A percentile compares a stretch with the other conserved stretches of the same genome.
Conservation (phyloP, 768 basidiomycete species). For the Calocera cornea region DNA sequence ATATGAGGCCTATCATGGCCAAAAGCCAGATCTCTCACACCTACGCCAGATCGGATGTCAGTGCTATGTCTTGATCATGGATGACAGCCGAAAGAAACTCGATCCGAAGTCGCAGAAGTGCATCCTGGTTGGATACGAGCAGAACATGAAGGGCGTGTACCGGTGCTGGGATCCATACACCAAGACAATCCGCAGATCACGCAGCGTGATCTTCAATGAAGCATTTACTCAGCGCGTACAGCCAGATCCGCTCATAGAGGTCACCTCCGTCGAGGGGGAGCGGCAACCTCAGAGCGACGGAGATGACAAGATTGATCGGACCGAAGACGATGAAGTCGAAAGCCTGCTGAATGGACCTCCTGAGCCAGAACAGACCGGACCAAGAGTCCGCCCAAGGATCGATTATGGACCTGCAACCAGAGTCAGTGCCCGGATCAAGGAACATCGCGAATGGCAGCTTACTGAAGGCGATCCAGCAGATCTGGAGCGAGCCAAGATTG, state of each 20-base stretch:
- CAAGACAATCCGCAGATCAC: too few relatives aligned
- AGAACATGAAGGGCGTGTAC: background rate
- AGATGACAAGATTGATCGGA: background rate
- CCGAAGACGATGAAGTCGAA: background rate
- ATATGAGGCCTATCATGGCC: constrained; percentile 7
- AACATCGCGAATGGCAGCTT: background rate
- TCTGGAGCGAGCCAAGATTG: background rate
- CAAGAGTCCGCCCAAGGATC: background rate
- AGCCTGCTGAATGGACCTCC: background rate
- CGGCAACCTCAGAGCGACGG: background rate
- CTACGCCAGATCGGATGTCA: constrained; percentile 29
- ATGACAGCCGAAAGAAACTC: constrained; percentile 16
- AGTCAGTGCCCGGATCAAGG: background rate
- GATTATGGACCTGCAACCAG: background rate
- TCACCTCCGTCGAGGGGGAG: background rate
- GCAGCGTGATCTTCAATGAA: too few relatives aligned
- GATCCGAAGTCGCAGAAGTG: background rate
- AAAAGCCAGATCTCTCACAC: constrained; percentile 17
- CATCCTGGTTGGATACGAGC: background rate
- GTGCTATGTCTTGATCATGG: constrained; percentile 29
- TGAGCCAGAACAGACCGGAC: background rate
- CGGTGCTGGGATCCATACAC: background rate
- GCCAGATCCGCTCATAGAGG: background rate
- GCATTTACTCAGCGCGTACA: background rate
- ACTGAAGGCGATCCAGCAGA: background rate